A percentile compares a stretch with the other conserved stretches of the same genome.
Evolutionary conservation across 1,139 yeast species (phyloP).

Genomic region (Lodderomyces orthopsilosis): DNA sequence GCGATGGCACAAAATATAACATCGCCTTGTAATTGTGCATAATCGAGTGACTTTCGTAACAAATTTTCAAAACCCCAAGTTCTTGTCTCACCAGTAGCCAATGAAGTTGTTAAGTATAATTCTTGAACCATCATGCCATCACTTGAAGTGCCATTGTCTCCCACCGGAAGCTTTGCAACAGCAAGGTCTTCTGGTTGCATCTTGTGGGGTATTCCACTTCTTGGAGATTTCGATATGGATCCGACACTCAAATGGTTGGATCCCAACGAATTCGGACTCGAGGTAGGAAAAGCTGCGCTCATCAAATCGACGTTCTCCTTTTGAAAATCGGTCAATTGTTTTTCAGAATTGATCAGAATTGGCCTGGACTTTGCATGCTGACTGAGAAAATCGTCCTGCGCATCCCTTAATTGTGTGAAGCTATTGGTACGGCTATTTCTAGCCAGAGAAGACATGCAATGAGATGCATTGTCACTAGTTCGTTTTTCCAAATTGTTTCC

Average conservation of each 20-base stretch:
- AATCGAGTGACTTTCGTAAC: conserved; percentile 46
- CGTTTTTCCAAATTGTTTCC: conserved; percentile 12
- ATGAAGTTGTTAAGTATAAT: conserved; percentile 25
- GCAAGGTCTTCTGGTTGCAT: neutral
- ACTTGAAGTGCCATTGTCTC: neutral
- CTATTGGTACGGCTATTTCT: conserved; percentile 23
- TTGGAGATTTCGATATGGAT: conserved; percentile 8
- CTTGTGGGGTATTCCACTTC: neutral
- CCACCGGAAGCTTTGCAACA: neutral
- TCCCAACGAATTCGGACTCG: conserved; percentile 12
- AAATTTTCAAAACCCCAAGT: conserved; percentile 36
- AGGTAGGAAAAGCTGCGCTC: conserved; percentile 18
- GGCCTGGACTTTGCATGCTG: conserved; percentile 8
- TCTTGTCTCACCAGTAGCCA: conserved; percentile 16
- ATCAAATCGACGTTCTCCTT: conserved; percentile 43
- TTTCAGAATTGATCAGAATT: conserved; percentile 4
- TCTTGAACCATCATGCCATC: neutral
- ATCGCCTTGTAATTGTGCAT: conserved; percentile 64
- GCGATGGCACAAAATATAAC: conserved; percentile 60
- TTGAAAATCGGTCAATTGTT: conserved; percentile 28
- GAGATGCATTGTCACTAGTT: neutral
- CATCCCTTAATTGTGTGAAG: conserved; percentile 14
- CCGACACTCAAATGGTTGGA: conserved; percentile 7
- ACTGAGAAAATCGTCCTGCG: conserved; percentile 9
- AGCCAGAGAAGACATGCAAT: neutral